Conservation (phyloP, 306 rosid species). For the Cicer bijugum region DNA sequence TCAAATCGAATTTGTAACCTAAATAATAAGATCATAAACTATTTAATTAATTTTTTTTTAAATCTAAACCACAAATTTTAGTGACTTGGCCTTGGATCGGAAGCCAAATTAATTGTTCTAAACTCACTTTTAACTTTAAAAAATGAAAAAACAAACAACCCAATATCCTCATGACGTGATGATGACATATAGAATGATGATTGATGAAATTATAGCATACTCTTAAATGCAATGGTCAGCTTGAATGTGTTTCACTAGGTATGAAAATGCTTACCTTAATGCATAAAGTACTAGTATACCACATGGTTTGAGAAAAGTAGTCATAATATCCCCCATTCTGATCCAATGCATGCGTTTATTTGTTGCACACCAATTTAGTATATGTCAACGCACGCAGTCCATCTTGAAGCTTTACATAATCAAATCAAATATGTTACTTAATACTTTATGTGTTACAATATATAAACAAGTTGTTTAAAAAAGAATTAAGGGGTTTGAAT, state of each 20-base stretch:
- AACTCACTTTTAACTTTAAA: too few relatives aligned
- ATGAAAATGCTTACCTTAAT: constrained; percentile 18
- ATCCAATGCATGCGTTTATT: constrained; percentile 14
- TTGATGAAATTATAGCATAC: not conserved
- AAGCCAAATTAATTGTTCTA: too few relatives aligned
- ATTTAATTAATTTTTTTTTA: too few relatives aligned
- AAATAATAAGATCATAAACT: too few relatives aligned
- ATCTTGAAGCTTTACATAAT: constrained; percentile 24
- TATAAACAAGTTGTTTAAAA: not conserved
- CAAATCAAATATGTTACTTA: not conserved
- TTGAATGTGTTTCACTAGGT: not conserved
- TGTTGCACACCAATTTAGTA: constrained; percentile 29
- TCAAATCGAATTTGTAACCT: too few relatives aligned
- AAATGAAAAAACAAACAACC: not conserved
- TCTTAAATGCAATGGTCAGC: not conserved
- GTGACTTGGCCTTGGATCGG: too few relatives aligned
- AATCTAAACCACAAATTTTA: too few relatives aligned
- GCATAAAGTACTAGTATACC: not conserved
- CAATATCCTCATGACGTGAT: not conserved
- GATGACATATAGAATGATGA: not conserved
- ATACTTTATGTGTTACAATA: not conserved
- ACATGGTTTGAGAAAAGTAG: constrained; percentile 4
- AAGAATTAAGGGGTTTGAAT: not conserved
- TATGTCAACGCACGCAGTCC: constrained; percentile 43
- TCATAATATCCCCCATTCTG: not conserved